A percentile compares a stretch with the other conserved stretches of the same genome.
Evolutionary conservation across 2,329 filamentous ascomycete genomes (phyloP).

Genomic region (Ophiostoma angusticollis): DNA sequence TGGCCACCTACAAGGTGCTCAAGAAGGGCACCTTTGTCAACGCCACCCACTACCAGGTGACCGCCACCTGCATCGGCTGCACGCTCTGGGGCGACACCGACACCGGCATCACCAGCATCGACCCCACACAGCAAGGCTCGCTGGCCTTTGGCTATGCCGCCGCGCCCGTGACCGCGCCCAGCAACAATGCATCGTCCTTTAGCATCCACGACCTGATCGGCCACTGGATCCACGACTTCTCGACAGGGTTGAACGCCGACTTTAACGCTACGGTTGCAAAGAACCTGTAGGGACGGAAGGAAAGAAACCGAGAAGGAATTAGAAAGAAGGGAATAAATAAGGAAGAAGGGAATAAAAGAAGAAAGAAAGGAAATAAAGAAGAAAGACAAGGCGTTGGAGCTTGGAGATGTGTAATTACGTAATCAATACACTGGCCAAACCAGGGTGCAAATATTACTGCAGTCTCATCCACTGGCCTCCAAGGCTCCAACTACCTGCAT

Average conservation of each 20-base stretch:
- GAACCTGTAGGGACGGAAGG: background rate
- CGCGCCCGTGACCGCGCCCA: slow-evolving; percentile 25
- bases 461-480: too few relatives aligned
- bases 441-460: background rate
- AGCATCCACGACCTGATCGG: slow-evolving; percentile 30
- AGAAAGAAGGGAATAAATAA: background rate
- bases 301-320: background rate
- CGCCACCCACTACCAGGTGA: slow-evolving; percentile 28
- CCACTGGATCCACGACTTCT: slow-evolving; percentile 28
- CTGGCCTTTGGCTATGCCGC: slow-evolving; percentile 29
- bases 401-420: background rate
- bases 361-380: too few relatives aligned
- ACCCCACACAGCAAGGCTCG: slow-evolving; percentile 24
- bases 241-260: slow-evolving; percentile 20
- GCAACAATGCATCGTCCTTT: slow-evolving; percentile 24
- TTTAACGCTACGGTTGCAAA: slow-evolving; percentile 16
- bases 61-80: slow-evolving; percentile 29
- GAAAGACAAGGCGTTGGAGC: background rate
- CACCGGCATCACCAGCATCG: slow-evolving; percentile 24
- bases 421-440: background rate
- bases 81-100: slow-evolving; percentile 30
- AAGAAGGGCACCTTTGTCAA: slow-evolving; percentile 26
- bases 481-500: too few relatives aligned
- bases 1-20: slow-evolving; percentile 22
- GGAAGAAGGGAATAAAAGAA: background rate